Percentiles rank a stretch among this genome's conserved stretches.
Conservation (phyloP, 2,329 filamentous ascomycete genomes). For the Hysterium pulicare region DNA sequence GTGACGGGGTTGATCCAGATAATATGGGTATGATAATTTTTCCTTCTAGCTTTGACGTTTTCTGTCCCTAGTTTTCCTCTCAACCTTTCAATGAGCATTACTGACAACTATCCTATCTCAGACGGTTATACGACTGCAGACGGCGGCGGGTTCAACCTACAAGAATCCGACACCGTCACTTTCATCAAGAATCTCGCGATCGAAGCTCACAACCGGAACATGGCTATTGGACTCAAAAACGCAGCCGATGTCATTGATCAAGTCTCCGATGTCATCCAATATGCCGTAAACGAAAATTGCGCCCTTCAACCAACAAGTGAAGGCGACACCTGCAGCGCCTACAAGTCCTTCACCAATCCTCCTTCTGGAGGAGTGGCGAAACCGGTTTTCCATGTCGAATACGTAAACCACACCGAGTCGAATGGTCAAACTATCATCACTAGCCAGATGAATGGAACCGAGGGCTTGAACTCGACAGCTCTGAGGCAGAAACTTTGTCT, state of each 20-base stretch:
- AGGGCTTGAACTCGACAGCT: conserved; percentile 39
- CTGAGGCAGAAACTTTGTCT: conserved; percentile 43
- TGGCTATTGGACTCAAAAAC: conserved; percentile 68
- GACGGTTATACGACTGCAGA: conserved; percentile 43
- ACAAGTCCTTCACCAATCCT: too few relatives aligned
- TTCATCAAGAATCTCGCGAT: conserved; percentile 61
- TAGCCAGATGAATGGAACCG: too few relatives aligned
- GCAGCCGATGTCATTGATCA: conserved; percentile 56
- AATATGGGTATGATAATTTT: conserved; percentile 60
- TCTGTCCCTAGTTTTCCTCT: conserved; percentile 2
- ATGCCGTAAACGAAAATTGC: conserved; percentile 70
- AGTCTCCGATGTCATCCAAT: conserved; percentile 55
- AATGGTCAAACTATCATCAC: too few relatives aligned
- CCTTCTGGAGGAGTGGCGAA: conserved; percentile 58
- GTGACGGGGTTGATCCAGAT: conserved; percentile 67
- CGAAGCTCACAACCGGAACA: conserved; percentile 51
- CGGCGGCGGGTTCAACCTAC: conserved; percentile 60
- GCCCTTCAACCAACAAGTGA: conserved; percentile 57
- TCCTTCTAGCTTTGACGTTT: background rate
- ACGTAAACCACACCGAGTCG: too few relatives aligned
- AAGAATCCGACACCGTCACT: conserved; percentile 53
- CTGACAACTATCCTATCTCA: conserved; percentile 21
- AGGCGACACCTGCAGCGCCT: conserved; percentile 56
- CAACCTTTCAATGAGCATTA: background rate
- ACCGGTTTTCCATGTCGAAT: conserved; percentile 72